Percentiles rank a stretch among this genome's conserved stretches.
phyloP scores from a whole-genome alignment of 179 eudicot species.

The Amaranthus tricolor region DNA sequence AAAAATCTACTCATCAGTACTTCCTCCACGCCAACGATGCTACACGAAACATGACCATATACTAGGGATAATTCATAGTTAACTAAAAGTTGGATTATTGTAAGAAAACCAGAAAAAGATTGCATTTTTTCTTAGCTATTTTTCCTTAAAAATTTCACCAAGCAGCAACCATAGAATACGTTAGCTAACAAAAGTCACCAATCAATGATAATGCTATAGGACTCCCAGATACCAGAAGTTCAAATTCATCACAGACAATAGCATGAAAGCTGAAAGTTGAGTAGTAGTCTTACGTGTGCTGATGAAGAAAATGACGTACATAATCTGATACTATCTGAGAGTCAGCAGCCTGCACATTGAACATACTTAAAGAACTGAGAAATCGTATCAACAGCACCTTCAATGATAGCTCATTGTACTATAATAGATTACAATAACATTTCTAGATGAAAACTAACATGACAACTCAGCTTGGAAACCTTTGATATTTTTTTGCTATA shows the following conservation, averaged over 20 bases:
- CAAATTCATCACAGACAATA: not conserved
- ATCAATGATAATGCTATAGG: not conserved
- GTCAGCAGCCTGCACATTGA: constrained; percentile 82
- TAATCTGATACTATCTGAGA: constrained; percentile 93
- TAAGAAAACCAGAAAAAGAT: too few species aligned
- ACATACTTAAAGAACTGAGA: constrained; percentile 10
- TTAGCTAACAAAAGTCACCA: not conserved
- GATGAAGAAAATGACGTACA: constrained; percentile 91
- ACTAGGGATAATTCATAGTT: too few species aligned
- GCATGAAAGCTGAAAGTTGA: constrained; percentile 1
- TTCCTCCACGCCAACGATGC: too few species aligned
- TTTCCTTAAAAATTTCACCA: not conserved
- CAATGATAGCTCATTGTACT: not conserved
- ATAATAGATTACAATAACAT: not conserved
- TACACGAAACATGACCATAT: too few species aligned
- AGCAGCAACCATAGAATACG: not conserved
- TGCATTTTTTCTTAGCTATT: too few species aligned
- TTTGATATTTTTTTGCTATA: too few species aligned
- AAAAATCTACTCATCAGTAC: not conserved
- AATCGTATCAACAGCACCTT: not conserved
- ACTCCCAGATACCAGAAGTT: not conserved
- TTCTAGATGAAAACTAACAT: not conserved
- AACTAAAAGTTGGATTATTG: too few species aligned
- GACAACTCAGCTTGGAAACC: not conserved
- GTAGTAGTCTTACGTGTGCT: constrained; percentile 73